These are phyloP conservation scores for Fusarium sp. DNA, from an alignment of 2,329 filamentous ascomycete species.

Conservation along the genomic window DNA sequence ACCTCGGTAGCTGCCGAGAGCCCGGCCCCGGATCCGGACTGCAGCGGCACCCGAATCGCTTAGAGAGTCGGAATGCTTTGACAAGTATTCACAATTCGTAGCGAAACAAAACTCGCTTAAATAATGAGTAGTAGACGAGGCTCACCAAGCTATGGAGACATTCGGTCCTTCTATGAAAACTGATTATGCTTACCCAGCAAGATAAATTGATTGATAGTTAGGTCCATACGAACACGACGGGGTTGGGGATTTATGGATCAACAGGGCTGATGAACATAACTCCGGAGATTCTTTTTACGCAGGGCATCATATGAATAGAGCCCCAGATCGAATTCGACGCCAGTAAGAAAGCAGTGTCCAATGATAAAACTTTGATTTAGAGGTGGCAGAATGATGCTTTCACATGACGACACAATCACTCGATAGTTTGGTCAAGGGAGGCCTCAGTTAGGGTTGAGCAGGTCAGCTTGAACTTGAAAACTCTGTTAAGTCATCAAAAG, in stretches of 20 bases:
- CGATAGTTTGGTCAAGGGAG: constrained; percentile 15
- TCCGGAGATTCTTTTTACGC: not conserved
- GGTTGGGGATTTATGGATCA: not conserved
- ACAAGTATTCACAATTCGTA: not conserved
- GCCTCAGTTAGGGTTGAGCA: not conserved
- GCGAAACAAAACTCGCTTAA: not conserved
- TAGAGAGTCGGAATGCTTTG: not conserved
- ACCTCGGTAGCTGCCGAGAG: constrained; percentile 25
- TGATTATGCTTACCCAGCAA: not conserved
- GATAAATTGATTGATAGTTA: not conserved
- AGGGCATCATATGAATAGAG: not conserved
- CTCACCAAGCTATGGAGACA: not conserved
- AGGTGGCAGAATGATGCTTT: constrained; percentile 21
- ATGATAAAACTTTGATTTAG: constrained; percentile 17
- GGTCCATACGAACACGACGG: not conserved
- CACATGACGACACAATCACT: constrained; percentile 32
- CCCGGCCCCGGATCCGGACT: constrained; percentile 22
- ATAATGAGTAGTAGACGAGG: not conserved
- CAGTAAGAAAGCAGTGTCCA: constrained; percentile 8
- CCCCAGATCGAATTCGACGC: constrained; percentile 4
- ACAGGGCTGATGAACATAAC: not conserved
- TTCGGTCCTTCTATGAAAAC: not conserved
- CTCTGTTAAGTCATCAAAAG: not conserved
- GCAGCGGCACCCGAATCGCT: not conserved
- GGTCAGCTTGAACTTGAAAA: not conserved